A percentile compares a stretch with the other conserved stretches of the same genome.
phyloP scores from a whole-genome alignment of 257 asterid species.

The Ballota nigra region DNA sequence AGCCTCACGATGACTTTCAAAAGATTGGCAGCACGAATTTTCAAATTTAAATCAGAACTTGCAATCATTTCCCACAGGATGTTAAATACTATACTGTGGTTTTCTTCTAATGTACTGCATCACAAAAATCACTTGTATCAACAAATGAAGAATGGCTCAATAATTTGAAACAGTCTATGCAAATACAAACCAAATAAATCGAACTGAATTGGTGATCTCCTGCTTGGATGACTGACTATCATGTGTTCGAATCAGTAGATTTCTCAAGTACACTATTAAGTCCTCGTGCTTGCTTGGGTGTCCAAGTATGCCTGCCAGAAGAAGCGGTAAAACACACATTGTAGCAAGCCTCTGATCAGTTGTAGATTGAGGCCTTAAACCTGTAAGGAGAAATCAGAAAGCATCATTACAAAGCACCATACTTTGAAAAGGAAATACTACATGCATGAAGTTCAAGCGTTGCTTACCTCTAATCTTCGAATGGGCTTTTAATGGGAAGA shows the following conservation, averaged over 20 bases:
- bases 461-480: constrained; percentile 59
- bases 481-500: constrained; percentile 54
- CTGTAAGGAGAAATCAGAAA: constrained; percentile 36
- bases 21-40: constrained; percentile 79
- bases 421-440: constrained; percentile 8
- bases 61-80: constrained; percentile 97
- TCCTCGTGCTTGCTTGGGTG: constrained; percentile 64
- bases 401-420: background rate
- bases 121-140: constrained; percentile 17
- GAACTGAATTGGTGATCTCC: constrained; percentile 76
- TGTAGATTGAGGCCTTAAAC: constrained; percentile 72
- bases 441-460: constrained; percentile 11
- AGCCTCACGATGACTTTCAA: constrained; percentile 82
- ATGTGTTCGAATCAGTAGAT: constrained; percentile 54
- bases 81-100: constrained; percentile 72
- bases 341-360: constrained; percentile 69
- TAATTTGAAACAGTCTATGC: constrained; percentile 9
- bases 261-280: constrained; percentile 70
- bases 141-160: constrained; percentile 16
- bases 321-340: constrained; percentile 84
- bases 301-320: constrained; percentile 96
- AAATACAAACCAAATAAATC: constrained; percentile 78
- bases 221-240: constrained; percentile 60
- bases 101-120: constrained; percentile 84
- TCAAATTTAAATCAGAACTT: constrained; percentile 61